Evolutionary conservation across 345 rosid genomes (phyloP).

Genomic region (Citropsis articulata): DNA sequence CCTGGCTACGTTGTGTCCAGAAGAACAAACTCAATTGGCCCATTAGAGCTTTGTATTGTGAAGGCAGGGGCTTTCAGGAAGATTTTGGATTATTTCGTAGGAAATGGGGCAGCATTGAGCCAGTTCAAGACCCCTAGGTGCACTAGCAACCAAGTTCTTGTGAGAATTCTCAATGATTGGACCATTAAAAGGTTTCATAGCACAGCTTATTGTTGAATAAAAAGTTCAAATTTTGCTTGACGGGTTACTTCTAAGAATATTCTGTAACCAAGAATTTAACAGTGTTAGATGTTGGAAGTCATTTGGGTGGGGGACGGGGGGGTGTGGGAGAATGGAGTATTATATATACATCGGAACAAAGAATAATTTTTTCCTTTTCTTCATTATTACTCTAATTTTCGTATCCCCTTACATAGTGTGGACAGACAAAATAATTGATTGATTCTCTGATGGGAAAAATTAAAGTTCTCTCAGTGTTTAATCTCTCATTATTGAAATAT

Average conservation of each 20-base stretch:
- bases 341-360: neutral
- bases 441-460: too few relatives aligned
- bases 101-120: slow-evolving; percentile 79
- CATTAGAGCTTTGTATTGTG: slow-evolving; percentile 75
- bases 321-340: too few relatives aligned
- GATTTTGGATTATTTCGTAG: slow-evolving; percentile 68
- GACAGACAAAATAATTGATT: too few relatives aligned
- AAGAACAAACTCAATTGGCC: slow-evolving; percentile 70
- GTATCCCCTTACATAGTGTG: too few relatives aligned
- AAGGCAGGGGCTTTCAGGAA: slow-evolving; percentile 73
- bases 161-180: slow-evolving; percentile 60
- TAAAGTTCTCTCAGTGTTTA: too few relatives aligned
- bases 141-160: slow-evolving; percentile 54
- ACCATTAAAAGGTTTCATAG: slow-evolving; percentile 58
- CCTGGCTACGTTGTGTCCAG: slow-evolving; percentile 84
- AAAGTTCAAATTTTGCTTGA: neutral
- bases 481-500: too few relatives aligned
- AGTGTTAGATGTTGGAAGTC: neutral
- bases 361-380: neutral
- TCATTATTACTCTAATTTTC: too few relatives aligned
- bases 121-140: slow-evolving; percentile 97
- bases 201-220: slow-evolving; percentile 45
- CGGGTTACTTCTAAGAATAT: too few relatives aligned
- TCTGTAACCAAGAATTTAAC: neutral
- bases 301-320: too few relatives aligned